Percentiles rank a stretch among this genome's conserved stretches.
Conservation (phyloP, 768 basidiomycete species). For the Filobasidium floriforme region DNA sequence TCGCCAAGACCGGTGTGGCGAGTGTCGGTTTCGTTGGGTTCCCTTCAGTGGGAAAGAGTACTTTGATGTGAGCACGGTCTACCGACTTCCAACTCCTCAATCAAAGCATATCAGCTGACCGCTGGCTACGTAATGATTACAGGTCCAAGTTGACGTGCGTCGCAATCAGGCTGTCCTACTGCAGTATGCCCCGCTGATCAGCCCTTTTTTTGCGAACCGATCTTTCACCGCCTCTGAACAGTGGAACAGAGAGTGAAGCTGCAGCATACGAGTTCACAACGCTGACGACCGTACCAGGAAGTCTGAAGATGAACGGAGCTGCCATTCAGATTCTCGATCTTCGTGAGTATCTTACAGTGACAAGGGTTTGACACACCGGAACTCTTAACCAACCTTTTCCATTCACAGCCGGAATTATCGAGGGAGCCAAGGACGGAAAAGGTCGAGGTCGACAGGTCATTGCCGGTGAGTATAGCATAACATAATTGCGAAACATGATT, state of each 20-base stretch:
- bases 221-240: not conserved
- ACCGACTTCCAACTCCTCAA: too few species aligned
- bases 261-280: constrained; percentile 98
- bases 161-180: not conserved
- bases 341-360: constrained; percentile 52
- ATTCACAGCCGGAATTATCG: constrained; percentile 81
- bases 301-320: constrained; percentile 87
- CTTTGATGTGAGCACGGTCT: constrained; percentile 4
- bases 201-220: too few species aligned
- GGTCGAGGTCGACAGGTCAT: constrained; percentile 85
- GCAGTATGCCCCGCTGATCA: constrained; percentile 6
- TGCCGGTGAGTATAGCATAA: constrained; percentile 25
- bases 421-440: constrained; percentile 91
- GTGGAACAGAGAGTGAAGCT: constrained; percentile 86
- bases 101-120: not conserved
- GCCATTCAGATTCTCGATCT: constrained; percentile 91
- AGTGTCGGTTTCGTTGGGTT: constrained; percentile 82
- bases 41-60: constrained; percentile 49
- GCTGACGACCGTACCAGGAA: constrained; percentile 89
- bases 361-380: constrained; percentile 11
- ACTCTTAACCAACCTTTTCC: constrained; percentile 10
- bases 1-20: constrained; percentile 86
- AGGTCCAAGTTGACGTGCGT: constrained; percentile 45
- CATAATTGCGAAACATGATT: not conserved
- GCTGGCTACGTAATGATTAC: constrained; percentile 5